phyloP scores from a whole-genome alignment of 2,329 filamentous ascomycete genomes.

The Pseudophaeomoniella oleicola region DNA sequence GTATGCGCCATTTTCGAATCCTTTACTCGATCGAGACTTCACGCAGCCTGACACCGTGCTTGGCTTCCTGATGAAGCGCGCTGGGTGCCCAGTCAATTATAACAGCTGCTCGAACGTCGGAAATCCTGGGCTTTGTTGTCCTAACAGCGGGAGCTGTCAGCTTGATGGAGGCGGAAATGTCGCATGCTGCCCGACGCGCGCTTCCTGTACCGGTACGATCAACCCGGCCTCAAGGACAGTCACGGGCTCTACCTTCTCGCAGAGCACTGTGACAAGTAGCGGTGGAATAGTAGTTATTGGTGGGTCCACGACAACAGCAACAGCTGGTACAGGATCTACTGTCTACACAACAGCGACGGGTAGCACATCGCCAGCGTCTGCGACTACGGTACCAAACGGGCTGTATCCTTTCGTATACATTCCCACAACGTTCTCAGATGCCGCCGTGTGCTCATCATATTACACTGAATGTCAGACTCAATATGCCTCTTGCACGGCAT shows the following conservation, averaged over 20 bases:
- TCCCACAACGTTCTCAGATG: slow-evolving; percentile 37
- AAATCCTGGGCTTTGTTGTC: slow-evolving; percentile 41
- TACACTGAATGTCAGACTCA: slow-evolving; percentile 37
- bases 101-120: slow-evolving; percentile 37
- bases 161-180: slow-evolving; percentile 41
- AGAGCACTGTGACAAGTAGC: slow-evolving; percentile 7
- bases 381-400: slow-evolving; percentile 30
- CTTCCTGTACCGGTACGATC: slow-evolving; percentile 43
- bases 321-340: slow-evolving; percentile 20
- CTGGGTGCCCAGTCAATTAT: slow-evolving; percentile 35
- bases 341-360: slow-evolving; percentile 17
- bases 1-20: not conserved
- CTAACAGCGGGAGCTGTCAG: slow-evolving; percentile 36
- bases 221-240: slow-evolving; percentile 14
- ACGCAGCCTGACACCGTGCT: not conserved
- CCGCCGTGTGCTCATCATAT: slow-evolving; percentile 36
- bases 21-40: not conserved
- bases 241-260: slow-evolving; percentile 9
- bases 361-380: slow-evolving; percentile 16
- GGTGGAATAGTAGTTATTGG: slow-evolving; percentile 11
- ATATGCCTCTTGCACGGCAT: slow-evolving; percentile 26
- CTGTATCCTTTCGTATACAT: slow-evolving; percentile 39
- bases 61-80: not conserved
- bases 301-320: slow-evolving; percentile 9
- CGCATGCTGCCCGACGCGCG: slow-evolving; percentile 45